Conservation (phyloP, 2,329 filamentous ascomycete genomes). For the Simplicillium sp. region DNA sequence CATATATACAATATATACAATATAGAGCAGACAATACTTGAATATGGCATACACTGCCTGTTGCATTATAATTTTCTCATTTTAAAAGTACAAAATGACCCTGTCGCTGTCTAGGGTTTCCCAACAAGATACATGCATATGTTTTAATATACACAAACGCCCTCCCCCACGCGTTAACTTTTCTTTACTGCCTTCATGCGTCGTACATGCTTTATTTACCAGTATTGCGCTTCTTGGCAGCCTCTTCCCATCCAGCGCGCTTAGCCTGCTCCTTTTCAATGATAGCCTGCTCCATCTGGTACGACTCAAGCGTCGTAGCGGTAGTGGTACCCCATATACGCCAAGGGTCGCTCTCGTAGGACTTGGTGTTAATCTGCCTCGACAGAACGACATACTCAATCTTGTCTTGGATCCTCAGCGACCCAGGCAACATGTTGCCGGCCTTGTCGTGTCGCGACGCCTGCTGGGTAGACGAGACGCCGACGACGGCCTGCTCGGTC, state of each 20-base stretch:
- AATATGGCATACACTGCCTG: too few species aligned
- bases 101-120: conserved; percentile 4
- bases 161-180: too few species aligned
- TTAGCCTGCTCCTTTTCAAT: conserved; percentile 22
- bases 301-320: conserved; percentile 38
- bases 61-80: conserved; percentile 3
- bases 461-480: conserved; percentile 47
- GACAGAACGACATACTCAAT: conserved; percentile 58
- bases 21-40: conserved; percentile 12
- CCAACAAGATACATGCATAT: conserved; percentile 3
- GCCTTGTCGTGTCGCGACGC: conserved; percentile 29
- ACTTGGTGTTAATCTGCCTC: conserved; percentile 31
- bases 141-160: neutral
- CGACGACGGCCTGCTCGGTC: conserved; percentile 48
- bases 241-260: conserved; percentile 19
- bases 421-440: conserved; percentile 32
- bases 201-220: neutral
- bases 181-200: neutral
- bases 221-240: too few species aligned
- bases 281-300: conserved; percentile 23
- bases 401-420: conserved; percentile 41
- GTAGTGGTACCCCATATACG: conserved; percentile 54
- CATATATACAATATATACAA: conserved; percentile 13
- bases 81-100: conserved; percentile 7
- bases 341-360: conserved; percentile 45